Percentiles rank a stretch among this genome's conserved stretches.
These are phyloP conservation scores for Russula griseocarnosa DNA, from an alignment of 768 basidiomycete genomes.

Conservation along the genomic window DNA sequence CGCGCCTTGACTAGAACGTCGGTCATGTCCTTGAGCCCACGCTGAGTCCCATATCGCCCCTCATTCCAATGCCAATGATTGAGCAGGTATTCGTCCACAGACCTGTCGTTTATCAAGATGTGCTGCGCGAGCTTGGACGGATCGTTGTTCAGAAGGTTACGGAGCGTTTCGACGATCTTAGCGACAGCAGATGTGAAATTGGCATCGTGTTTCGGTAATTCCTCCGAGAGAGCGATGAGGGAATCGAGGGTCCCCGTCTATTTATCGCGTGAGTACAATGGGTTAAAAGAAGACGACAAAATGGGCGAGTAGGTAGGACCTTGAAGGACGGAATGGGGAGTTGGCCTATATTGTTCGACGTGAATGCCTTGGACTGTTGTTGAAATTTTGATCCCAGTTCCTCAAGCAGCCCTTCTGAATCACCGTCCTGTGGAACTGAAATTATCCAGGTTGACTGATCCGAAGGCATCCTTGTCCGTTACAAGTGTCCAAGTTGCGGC, in stretches of 20 bases:
- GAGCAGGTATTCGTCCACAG: slow-evolving; percentile 76
- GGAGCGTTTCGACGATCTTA: slow-evolving; percentile 90
- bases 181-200: slow-evolving; percentile 85
- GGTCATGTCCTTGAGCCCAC: slow-evolving; percentile 76
- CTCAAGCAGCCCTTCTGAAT: slow-evolving; percentile 69
- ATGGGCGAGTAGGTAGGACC: slow-evolving; percentile 43
- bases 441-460: slow-evolving; percentile 95
- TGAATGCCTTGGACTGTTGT: slow-evolving; percentile 50
- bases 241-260: slow-evolving; percentile 93
- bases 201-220: slow-evolving; percentile 85
- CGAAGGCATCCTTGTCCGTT: slow-evolving; percentile 68
- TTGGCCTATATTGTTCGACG: slow-evolving; percentile 50
- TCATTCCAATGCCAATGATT: slow-evolving; percentile 90
- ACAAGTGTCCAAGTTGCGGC: background rate
- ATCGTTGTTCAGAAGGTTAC: slow-evolving; percentile 87
- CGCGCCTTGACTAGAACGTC: slow-evolving; percentile 81
- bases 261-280: background rate
- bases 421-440: slow-evolving; percentile 80
- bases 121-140: slow-evolving; percentile 70
- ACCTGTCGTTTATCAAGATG: slow-evolving; percentile 72
- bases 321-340: slow-evolving; percentile 85
- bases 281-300: background rate
- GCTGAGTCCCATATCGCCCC: slow-evolving; percentile 81
- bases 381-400: slow-evolving; percentile 62
- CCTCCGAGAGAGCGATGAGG: slow-evolving; percentile 85